Evolutionary conservation across 495 filamentous ascomycete species (phyloP), one percentile per base, ranked within the genome.

Genomic region (Penicillium turbatum): DNA sequence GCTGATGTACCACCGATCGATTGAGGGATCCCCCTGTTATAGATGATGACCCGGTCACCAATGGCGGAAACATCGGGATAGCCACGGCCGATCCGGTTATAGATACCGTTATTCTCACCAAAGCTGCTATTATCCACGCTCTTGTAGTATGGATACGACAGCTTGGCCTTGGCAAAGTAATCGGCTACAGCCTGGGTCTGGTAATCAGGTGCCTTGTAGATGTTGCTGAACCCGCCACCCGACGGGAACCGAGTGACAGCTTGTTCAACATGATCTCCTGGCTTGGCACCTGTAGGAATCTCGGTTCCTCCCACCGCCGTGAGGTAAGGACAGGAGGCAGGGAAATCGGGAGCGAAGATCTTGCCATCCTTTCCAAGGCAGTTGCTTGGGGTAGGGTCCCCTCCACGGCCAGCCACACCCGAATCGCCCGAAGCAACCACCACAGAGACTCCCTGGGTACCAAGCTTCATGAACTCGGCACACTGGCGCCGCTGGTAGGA

Each of bases 181-280:
- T 62, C 56, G 0, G 65, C 60, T 3, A 90, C 79, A 1, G 77
- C 77, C 1, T 60, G 27, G 10, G 72, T 38, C 62, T 90, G 86
- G 60, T 82, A 90, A 6, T 54, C 45, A 0, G 86, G 84, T 9
- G 75, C 65, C 17, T 70, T 61, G 67, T 84, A 90, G 63, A 87
- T 72, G 60, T 89, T 87, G 56, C 79, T 83, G 68, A 89, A 88
- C 11, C 85, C 85, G 32, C 86, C 84, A 19, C 84, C 84, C 7
- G 79, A 82, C 19, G 69, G 67, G 67, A 81, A 76, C 50, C 79
- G 59, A 27, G 64, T 55, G 48, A 73, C 59, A 59, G 77, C 59
- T 50, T 70, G 66, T 54, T 78, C 67, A 57, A 79, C 67, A 42
- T 71, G 64, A 27, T 61, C 60, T 15, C 60, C 65, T 38, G 73